phyloP scores from a whole-genome alignment of 1,284 basidiomycete genomes.

The Ceratobasidium sp. region DNA sequence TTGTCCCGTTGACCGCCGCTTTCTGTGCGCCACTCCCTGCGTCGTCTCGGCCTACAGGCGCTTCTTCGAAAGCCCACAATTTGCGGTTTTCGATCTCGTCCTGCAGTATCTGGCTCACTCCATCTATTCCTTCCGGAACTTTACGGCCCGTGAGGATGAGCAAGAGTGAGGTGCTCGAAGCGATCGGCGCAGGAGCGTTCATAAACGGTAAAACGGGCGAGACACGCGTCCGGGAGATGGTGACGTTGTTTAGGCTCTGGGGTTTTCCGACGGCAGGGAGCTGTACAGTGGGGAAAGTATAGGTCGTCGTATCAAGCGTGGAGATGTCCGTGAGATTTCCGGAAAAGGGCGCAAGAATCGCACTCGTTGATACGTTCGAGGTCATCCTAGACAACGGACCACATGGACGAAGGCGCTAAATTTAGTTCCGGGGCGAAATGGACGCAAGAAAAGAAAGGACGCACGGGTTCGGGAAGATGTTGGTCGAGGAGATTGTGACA shows the following conservation, averaged over 20 bases:
- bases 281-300: slow-evolving; percentile 32
- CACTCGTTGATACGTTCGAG: neutral
- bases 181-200: slow-evolving; percentile 17
- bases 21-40: slow-evolving; percentile 22
- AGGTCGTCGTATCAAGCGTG: slow-evolving; percentile 40
- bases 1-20: slow-evolving; percentile 11
- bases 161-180: slow-evolving; percentile 10
- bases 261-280: slow-evolving; percentile 36
- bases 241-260: slow-evolving; percentile 27
- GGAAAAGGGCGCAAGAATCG: slow-evolving; percentile 24
- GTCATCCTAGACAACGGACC: neutral
- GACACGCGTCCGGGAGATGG: slow-evolving; percentile 39
- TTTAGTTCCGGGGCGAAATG: neutral
- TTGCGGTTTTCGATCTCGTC: slow-evolving; percentile 22
- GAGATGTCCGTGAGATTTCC: slow-evolving; percentile 37
- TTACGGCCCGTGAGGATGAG: slow-evolving; percentile 31
- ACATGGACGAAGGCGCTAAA: too few relatives aligned
- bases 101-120: neutral
- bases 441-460: neutral
- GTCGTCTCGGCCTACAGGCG: slow-evolving; percentile 16
- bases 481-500: slow-evolving; percentile 15
- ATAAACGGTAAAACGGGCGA: slow-evolving; percentile 26
- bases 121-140: slow-evolving; percentile 35
- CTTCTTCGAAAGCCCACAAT: slow-evolving; percentile 41
- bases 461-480: slow-evolving; percentile 24